Evolutionary conservation across 352 stramenopile species (phyloP).

Genomic region (Globisporangium spiculum): DNA sequence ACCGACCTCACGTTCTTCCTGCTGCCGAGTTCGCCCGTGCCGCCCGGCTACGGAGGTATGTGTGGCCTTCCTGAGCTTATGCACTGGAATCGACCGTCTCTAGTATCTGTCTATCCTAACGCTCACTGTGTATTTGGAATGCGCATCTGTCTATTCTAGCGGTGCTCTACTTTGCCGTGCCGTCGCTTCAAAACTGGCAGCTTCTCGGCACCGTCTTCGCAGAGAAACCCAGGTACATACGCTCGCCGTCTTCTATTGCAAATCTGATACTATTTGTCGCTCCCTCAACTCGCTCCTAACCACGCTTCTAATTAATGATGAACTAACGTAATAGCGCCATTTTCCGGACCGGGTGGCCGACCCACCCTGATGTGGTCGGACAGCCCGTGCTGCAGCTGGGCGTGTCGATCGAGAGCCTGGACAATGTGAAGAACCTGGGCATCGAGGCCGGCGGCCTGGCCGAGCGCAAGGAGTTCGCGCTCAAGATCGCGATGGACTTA

Average conservation of each 20-base stretch:
- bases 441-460: constrained; percentile 61
- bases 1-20: constrained; percentile 79
- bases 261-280: no score
- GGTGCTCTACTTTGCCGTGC: constrained; percentile 71
- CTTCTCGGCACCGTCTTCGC: constrained; percentile 68
- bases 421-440: constrained; percentile 74
- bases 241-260: no score
- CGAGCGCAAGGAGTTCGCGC: constrained; percentile 79
- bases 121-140: background rate
- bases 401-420: constrained; percentile 20
- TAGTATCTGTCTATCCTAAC: background rate
- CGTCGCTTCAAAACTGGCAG: constrained; percentile 67
- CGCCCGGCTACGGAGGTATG: background rate
- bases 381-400: background rate
- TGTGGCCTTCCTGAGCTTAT: background rate
- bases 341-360: background rate
- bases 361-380: background rate
- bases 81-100: background rate
- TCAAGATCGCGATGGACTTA: constrained; percentile 91
- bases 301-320: background rate
- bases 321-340: background rate
- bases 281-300: no score
- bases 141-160: constrained; percentile 20
- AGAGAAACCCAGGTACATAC: constrained; percentile 39
- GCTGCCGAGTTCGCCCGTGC: constrained; percentile 55